phyloP scores from a whole-genome alignment of 176 grass and related monocot genomes.

The Bolboschoenus planiculmis region DNA sequence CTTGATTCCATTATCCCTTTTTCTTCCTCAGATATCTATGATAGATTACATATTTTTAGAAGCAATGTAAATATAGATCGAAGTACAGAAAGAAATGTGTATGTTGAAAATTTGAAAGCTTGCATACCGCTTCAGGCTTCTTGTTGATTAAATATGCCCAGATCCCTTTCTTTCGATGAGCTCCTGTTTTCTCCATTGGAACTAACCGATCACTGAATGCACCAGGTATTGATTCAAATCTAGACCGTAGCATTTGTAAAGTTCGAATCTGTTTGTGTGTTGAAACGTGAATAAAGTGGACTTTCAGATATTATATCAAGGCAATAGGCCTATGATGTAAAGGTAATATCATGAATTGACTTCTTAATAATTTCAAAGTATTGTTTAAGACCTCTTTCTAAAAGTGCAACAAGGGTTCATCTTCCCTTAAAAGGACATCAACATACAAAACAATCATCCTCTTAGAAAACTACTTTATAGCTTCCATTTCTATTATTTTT shows the following conservation, averaged over 20 bases:
- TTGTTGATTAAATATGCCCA: slow-evolving; percentile 60
- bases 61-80: slow-evolving; percentile 7
- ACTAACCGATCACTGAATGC: slow-evolving; percentile 66
- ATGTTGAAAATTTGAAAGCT: neutral
- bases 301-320: neutral
- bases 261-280: slow-evolving; percentile 68
- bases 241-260: slow-evolving; percentile 73
- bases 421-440: neutral
- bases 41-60: slow-evolving; percentile 15
- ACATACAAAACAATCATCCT: neutral
- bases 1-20: slow-evolving; percentile 59
- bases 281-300: slow-evolving; percentile 24
- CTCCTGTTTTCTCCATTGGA: slow-evolving; percentile 57
- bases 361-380: neutral
- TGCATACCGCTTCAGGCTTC: slow-evolving; percentile 55
- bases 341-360: neutral
- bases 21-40: slow-evolving; percentile 41
- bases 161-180: slow-evolving; percentile 59
- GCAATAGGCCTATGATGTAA: slow-evolving; percentile 16
- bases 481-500: neutral
- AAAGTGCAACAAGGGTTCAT: neutral
- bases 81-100: slow-evolving; percentile 13
- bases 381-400: neutral
- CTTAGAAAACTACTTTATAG: neutral
- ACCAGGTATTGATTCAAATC: slow-evolving; percentile 76